Percentiles rank a stretch among this genome's conserved stretches.
These are phyloP conservation scores for Pinus taeda DNA, from an alignment of 75 land plant genomes.

Conservation along the genomic window DNA sequence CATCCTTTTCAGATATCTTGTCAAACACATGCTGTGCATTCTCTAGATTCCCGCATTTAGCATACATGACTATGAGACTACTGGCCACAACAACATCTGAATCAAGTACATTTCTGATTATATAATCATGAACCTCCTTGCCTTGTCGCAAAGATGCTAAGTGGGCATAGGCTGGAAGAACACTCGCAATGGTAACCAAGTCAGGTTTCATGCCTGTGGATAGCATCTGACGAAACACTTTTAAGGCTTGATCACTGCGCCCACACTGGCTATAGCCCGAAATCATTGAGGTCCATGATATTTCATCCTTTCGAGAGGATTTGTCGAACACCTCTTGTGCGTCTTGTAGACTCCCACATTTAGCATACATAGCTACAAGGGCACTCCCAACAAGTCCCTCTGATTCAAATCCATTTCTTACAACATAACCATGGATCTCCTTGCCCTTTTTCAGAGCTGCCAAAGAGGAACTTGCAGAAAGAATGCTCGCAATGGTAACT, in stretches of 20 bases:
- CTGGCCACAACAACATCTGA: constrained; percentile 18
- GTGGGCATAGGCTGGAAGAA: constrained; percentile 15
- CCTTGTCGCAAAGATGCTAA: constrained; percentile 9
- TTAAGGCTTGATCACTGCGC: background rate
- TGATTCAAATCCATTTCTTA: constrained; percentile 23
- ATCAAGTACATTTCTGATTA: constrained; percentile 5
- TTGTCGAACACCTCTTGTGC: constrained; percentile 5
- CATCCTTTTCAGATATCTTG: background rate
- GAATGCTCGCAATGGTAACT: constrained; percentile 21
- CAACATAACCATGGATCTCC: constrained; percentile 43
- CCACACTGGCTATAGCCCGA: constrained; percentile 7
- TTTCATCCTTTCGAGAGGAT: background rate
- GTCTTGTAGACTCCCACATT: constrained; percentile 40
- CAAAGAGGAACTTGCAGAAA: constrained; percentile 40
- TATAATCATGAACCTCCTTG: constrained; percentile 12
- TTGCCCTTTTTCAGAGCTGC: constrained; percentile 22
- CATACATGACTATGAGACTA: constrained; percentile 23
- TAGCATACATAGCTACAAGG: constrained; percentile 61
- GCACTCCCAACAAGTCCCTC: constrained; percentile 42
- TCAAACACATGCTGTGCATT: constrained; percentile 21
- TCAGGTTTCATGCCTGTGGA: constrained; percentile 8
- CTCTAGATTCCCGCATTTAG: constrained; percentile 22
- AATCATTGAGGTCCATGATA: constrained; percentile 16
- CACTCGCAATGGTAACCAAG: constrained; percentile 14
- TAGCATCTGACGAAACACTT: constrained; percentile 7